Percentiles rank a stretch among this genome's conserved stretches.
These are phyloP conservation scores for Fusarium heterosporum DNA, from an alignment of 2,329 filamentous ascomycete genomes.

Conservation along the genomic window DNA sequence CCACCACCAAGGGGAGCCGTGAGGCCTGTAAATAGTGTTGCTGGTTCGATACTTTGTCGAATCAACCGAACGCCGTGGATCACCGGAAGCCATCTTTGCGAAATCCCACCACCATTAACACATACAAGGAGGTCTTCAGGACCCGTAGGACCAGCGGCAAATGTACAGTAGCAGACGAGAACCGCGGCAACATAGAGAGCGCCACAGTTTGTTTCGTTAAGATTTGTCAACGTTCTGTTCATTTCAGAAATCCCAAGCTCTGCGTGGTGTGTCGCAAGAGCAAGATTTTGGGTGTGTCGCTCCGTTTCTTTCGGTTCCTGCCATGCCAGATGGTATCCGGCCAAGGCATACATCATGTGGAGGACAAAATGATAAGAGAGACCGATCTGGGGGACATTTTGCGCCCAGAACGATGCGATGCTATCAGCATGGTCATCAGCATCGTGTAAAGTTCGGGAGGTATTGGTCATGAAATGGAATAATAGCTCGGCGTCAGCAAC, in stretches of 20 bases:
- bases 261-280: constrained; percentile 44
- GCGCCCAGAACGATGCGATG: constrained; percentile 46
- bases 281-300: constrained; percentile 29
- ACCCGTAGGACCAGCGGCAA: constrained; percentile 48
- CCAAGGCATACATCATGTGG: constrained; percentile 47
- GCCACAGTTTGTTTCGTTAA: constrained; percentile 48
- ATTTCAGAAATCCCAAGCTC: constrained; percentile 46
- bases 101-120: constrained; percentile 36
- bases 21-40: constrained; percentile 46
- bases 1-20: constrained; percentile 41
- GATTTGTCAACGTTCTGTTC: constrained; percentile 38
- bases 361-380: constrained; percentile 48
- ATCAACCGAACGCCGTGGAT: constrained; percentile 46
- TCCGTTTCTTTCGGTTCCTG: constrained; percentile 38
- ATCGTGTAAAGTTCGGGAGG: constrained; percentile 42
- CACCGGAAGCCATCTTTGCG: constrained; percentile 45
- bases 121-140: constrained; percentile 48
- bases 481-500: constrained; percentile 49
- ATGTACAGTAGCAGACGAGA: constrained; percentile 48
- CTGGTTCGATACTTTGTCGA: constrained; percentile 43
- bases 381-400: constrained; percentile 47
- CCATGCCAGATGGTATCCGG: constrained; percentile 46
- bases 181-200: constrained; percentile 47
- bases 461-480: constrained; percentile 46
- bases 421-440: constrained; percentile 31